Base-by-base conservation (phyloP, 306 rosid genomes). In the Castanea sativa region DNA sequence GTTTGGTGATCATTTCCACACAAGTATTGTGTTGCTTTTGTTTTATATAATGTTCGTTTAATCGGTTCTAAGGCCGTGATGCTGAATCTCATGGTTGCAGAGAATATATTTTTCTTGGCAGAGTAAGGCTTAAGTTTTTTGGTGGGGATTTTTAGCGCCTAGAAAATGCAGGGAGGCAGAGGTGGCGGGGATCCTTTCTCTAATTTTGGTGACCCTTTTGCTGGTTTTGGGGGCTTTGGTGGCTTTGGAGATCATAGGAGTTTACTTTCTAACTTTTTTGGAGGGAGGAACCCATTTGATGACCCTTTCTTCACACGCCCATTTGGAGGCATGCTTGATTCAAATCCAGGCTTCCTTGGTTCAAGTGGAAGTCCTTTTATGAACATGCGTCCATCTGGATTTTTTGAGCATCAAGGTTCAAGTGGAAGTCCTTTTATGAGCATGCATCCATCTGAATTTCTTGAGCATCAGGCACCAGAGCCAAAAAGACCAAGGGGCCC, bases 271-370 rank as follows among this genome's bases (percentile, higher is more conserved):
- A 69, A 76, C 75, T 20, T 95, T 30, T 86, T 91, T 23, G 96
- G 97, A 75, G 96, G 92, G 73, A 83, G 95, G 83, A 83, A 91
- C 55, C 98, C 97, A 13, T 92, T 95, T 81, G 90, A 90, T 38
- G 98, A 92, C 27, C 97, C 99, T 68, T 95, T 92, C 85, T 93
- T 92, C 80, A 84, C 86, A 61, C 88, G 75, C 43, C 99, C 98
- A 1, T 86, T 95, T 30, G 96, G 95, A 75, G 88, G 98, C 80
- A 82, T 91, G 89, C 55, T 89, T 3, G 86, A 79, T 30, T 71
- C 95, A 18, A 83, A 81, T 71, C n/a, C 86, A 41, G 45, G 83
- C 71, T n/a, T 87, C 51, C 78, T 90, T 71, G 89, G 91, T 76
- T 73, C 88, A 12, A 65, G 68, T 49, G 88, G 89, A 20, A 85